Evolutionary conservation across 2,329 filamentous ascomycete genomes (phyloP).

Genomic region (Lomentospora prolificans): DNA sequence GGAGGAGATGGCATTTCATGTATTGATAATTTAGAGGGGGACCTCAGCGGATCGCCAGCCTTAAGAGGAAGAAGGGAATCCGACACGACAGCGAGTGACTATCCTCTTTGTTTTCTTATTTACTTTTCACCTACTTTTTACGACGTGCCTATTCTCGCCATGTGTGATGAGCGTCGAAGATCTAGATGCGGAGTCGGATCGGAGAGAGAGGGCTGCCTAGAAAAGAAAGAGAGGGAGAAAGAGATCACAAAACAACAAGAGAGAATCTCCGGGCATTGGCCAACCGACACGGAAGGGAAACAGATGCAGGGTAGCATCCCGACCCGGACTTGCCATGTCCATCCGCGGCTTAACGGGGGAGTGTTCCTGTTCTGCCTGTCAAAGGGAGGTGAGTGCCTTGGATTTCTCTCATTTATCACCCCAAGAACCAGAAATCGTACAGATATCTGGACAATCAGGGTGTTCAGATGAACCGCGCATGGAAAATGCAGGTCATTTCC

Average conservation of each 20-base stretch:
- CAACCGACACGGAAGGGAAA: no score
- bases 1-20: no score
- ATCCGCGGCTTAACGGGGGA: neutral
- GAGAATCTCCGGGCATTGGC: neutral
- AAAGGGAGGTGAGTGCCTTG: no score
- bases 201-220: neutral
- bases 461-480: constrained; percentile 3
- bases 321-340: neutral
- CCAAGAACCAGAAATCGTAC: constrained; percentile 3
- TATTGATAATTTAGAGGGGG: no score
- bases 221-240: neutral
- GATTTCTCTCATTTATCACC: neutral
- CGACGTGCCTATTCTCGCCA: neutral
- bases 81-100: no score
- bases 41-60: no score
- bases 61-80: no score
- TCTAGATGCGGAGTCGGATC: neutral
- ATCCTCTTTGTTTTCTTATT: no score
- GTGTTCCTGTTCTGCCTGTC: neutral
- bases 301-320: constrained; percentile 1
- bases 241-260: neutral
- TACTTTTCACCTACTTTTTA: no score
- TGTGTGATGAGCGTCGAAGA: constrained; percentile 2
- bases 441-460: neutral
- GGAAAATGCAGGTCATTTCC: neutral